Conservation (phyloP, 768 basidiomycete species). For the Kwoniella botswanensis region DNA sequence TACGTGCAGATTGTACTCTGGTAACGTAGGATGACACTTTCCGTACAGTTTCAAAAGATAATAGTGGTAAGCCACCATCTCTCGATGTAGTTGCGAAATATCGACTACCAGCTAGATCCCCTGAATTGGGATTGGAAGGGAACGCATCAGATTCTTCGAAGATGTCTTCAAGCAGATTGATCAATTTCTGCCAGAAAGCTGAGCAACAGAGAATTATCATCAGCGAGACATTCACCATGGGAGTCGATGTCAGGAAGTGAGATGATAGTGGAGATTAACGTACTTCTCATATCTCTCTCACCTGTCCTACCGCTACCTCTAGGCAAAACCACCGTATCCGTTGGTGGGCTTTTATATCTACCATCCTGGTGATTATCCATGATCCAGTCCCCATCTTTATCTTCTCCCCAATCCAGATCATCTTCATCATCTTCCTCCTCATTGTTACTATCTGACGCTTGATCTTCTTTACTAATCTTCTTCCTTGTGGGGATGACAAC, state of each 20-base stretch:
- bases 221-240: no score
- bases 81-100: conserved; percentile 36
- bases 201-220: neutral
- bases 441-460: conserved; percentile 12
- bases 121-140: conserved; percentile 64
- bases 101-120: conserved; percentile 62
- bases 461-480: conserved; percentile 5
- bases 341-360: conserved; percentile 13
- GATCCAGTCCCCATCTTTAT: conserved; percentile 48
- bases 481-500: conserved; percentile 24
- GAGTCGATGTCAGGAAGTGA: neutral
- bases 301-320: conserved; percentile 48
- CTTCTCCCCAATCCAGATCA: conserved; percentile 44
- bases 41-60: conserved; percentile 61
- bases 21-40: conserved; percentile 57
- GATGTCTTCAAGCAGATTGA: conserved; percentile 77
- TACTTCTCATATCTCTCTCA: conserved; percentile 48
- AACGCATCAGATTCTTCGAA: conserved; percentile 80
- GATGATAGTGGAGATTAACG: conserved; percentile 15
- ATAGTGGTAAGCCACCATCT: conserved; percentile 63
- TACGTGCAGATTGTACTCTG: conserved; percentile 66
- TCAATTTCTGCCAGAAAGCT: conserved; percentile 67
- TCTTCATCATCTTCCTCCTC: conserved; percentile 42
- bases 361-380: conserved; percentile 26
- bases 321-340: neutral